Conservation (phyloP, 768 basidiomycete species). For the Calocera viscosa region DNA sequence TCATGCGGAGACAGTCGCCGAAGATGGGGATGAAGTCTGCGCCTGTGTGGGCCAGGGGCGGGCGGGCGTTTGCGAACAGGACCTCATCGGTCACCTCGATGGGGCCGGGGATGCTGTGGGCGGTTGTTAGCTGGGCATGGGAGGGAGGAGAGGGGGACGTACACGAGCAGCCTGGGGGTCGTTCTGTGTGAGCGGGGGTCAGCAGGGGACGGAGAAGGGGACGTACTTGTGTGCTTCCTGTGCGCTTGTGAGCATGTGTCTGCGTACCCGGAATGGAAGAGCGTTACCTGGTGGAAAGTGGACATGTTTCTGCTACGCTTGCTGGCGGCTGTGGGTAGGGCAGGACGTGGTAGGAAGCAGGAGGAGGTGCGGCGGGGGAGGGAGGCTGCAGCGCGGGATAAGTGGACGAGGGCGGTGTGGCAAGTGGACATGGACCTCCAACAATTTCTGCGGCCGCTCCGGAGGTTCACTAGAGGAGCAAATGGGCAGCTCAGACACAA, state of each 20-base stretch:
- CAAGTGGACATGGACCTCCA: neutral
- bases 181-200: neutral
- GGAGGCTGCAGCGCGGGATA: neutral
- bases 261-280: neutral
- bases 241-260: neutral
- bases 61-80: slow-evolving; percentile 86
- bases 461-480: too few relatives aligned
- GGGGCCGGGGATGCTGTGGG: slow-evolving; percentile 38
- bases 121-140: neutral
- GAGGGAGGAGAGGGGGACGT: neutral
- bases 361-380: neutral
- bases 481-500: too few relatives aligned
- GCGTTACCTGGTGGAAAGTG: neutral
- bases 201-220: neutral
- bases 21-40: slow-evolving; percentile 80
- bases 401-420: neutral
- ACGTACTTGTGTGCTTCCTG: slow-evolving; percentile 25
- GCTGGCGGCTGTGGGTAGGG: slow-evolving; percentile 8
- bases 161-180: slow-evolving; percentile 20
- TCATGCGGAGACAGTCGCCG: slow-evolving; percentile 79
- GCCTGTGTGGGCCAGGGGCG: slow-evolving; percentile 77
- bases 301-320: neutral
- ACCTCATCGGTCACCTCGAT: slow-evolving; percentile 62
- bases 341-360: neutral
- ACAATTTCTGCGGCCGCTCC: neutral